A percentile compares a stretch with the other conserved stretches of the same genome.
phyloP scores from a whole-genome alignment of 2,329 filamentous ascomycete genomes.

The Gnomoniopsis smithogilvyi region DNA sequence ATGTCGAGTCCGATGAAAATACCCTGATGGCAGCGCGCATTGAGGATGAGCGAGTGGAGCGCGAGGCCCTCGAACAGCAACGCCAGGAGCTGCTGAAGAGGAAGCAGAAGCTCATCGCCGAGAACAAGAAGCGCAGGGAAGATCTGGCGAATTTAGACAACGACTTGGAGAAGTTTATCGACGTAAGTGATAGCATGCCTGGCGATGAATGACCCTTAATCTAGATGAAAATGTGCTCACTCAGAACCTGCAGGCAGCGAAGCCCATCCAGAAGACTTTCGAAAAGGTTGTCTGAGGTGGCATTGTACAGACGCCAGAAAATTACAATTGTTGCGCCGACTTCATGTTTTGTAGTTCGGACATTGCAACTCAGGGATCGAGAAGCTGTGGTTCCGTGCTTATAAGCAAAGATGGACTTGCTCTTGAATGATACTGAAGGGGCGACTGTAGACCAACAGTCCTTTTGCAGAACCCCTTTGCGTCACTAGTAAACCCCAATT shows the following conservation, averaged over 20 bases:
- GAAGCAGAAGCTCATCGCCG: conserved; percentile 59
- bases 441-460: background rate
- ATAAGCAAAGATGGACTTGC: background rate
- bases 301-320: background rate
- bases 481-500: background rate
- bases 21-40: conserved; percentile 87
- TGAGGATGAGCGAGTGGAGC: conserved; percentile 81
- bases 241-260: conserved; percentile 61
- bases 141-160: conserved; percentile 88
- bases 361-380: background rate
- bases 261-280: conserved; percentile 82
- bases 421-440: background rate
- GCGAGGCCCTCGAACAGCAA: conserved; percentile 81
- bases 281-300: conserved; percentile 61
- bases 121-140: conserved; percentile 90
- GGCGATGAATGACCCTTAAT: no score
- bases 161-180: conserved; percentile 91
- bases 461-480: background rate
- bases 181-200: no score
- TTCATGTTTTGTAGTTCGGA: background rate
- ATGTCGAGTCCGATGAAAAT: conserved; percentile 69
- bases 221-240: conserved; percentile 13
- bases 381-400: no score
- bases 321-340: background rate
- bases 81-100: conserved; percentile 70